phyloP scores from a whole-genome alignment of 148 eudicot species.

The Rhododendron simsii region DNA sequence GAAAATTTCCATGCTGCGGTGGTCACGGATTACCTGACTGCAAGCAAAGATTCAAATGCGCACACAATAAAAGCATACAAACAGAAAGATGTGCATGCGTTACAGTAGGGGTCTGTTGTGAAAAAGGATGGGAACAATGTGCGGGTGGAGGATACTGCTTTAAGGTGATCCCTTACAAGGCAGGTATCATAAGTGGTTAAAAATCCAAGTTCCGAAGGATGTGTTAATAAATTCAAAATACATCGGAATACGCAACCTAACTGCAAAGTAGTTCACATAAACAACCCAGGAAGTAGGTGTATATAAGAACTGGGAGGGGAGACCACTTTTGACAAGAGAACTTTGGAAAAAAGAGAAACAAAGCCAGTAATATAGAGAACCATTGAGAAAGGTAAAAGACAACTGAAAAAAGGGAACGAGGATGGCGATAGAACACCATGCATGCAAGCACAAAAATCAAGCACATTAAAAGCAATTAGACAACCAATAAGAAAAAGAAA shows the following conservation, averaged over 20 bases:
- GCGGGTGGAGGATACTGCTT: neutral
- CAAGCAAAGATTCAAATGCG: neutral
- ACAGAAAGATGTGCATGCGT: neutral
- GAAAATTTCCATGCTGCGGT: neutral
- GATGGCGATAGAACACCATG: neutral
- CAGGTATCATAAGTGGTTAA: neutral
- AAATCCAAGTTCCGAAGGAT: neutral
- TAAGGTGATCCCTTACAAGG: neutral
- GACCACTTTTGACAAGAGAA: neutral
- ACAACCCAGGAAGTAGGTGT: neutral
- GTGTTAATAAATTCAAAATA: neutral
- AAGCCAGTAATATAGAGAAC: neutral
- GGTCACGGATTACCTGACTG: slow-evolving; percentile 13
- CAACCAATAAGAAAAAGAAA: neutral
- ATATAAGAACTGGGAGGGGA: neutral
- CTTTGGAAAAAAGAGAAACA: neutral
- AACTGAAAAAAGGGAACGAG: neutral
- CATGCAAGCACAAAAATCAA: slow-evolving; percentile 12
- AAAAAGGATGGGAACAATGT: neutral
- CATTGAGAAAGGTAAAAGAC: neutral
- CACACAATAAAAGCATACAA: neutral
- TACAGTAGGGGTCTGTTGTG: neutral
- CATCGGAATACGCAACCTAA: neutral
- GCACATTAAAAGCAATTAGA: neutral
- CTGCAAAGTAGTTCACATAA: neutral